Evolutionary conservation across 2,329 filamentous ascomycete species (phyloP).

Genomic region (Trichoderma brevicompactum): DNA sequence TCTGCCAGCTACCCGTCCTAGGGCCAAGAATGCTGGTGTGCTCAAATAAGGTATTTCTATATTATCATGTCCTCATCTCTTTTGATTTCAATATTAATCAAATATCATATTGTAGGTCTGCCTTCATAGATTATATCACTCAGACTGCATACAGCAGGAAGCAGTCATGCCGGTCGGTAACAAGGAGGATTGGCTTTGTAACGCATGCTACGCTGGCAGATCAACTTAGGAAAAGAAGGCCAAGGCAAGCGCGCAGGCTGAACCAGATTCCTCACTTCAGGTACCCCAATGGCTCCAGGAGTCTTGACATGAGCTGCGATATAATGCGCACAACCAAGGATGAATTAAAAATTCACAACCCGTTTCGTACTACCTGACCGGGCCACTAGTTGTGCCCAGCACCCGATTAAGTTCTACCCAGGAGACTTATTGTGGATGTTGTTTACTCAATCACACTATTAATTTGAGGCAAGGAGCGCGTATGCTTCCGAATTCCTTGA

Average conservation of each 20-base stretch:
- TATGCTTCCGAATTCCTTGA: not conserved
- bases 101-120: conserved; percentile 45
- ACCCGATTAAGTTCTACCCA: not conserved
- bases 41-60: conserved; percentile 51
- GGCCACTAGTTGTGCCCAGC: not conserved
- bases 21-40: conserved; percentile 56
- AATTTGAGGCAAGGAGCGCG: not conserved
- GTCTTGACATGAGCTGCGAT: not conserved
- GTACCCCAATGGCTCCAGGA: not conserved
- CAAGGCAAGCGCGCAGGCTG: not conserved
- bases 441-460: not conserved
- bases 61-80: not conserved
- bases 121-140: conserved; percentile 53
- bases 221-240: conserved; percentile 11
- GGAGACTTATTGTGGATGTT: not conserved
- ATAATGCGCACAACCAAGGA: not conserved
- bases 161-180: conserved; percentile 44
- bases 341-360: not conserved
- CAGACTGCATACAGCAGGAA: conserved; percentile 48
- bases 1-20: conserved; percentile 54
- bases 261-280: not conserved
- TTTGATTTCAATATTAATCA: not conserved
- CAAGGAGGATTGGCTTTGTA: conserved; percentile 49
- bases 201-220: conserved; percentile 34
- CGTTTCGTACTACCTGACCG: not conserved